A percentile compares a stretch with the other conserved stretches of the same genome.
These are phyloP conservation scores for Euclidium syriacum DNA, from an alignment of 345 rosid genomes.

Conservation along the genomic window DNA sequence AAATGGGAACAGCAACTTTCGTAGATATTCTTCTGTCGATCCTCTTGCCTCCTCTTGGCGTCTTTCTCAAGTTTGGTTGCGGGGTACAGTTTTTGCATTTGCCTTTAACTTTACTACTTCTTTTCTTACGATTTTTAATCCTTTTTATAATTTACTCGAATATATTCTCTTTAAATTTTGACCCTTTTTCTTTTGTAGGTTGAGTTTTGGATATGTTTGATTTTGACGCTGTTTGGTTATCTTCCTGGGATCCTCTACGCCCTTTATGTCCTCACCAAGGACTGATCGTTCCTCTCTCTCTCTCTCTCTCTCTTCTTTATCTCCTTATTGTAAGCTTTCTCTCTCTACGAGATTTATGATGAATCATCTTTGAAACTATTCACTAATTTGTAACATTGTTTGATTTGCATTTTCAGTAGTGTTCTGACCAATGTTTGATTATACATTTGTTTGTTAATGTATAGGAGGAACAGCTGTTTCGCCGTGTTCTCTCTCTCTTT, in stretches of 20 bases:
- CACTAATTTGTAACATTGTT: too few relatives aligned
- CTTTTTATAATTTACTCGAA: background rate
- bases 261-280: conserved; percentile 62
- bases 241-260: conserved; percentile 85
- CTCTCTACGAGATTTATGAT: background rate
- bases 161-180: background rate
- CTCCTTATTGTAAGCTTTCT: conserved; percentile 15
- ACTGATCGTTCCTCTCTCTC: conserved; percentile 5
- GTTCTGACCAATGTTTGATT: too few relatives aligned
- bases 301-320: background rate
- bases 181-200: conserved; percentile 26
- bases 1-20: conserved; percentile 53
- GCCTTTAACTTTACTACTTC: background rate
- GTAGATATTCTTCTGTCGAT: conserved; percentile 68
- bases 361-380: background rate
- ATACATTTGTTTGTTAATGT: background rate
- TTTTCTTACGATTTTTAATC: background rate
- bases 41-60: conserved; percentile 91
- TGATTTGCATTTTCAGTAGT: too few relatives aligned
- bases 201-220: conserved; percentile 89
- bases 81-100: conserved; percentile 30
- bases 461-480: conserved; percentile 17
- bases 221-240: conserved; percentile 61
- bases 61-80: conserved; percentile 80
- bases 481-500: background rate